Evolutionary conservation across 1,284 basidiomycete genomes (phyloP).

Genomic region (Malassezia cuniculi): DNA sequence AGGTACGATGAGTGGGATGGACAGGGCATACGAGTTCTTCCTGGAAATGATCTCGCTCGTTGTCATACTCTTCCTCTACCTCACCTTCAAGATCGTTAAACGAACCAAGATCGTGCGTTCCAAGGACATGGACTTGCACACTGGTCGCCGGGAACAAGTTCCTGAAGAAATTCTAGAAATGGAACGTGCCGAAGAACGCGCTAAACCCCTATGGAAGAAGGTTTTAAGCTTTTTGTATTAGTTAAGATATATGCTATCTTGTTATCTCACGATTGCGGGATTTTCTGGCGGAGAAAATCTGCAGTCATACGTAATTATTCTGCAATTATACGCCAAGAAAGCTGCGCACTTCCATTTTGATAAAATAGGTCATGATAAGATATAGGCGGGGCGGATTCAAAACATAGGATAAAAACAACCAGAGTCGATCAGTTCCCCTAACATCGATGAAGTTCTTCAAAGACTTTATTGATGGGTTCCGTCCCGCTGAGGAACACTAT

Average conservation of each 20-base stretch:
- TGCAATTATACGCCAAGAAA: no score
- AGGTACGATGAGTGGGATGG: slow-evolving; percentile 17
- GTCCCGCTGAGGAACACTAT: slow-evolving; percentile 8
- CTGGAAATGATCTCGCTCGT: slow-evolving; percentile 46
- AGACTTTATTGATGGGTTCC: slow-evolving; percentile 16
- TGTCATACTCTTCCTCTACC: slow-evolving; percentile 22
- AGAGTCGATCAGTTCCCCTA: no score
- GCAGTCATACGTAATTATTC: no score
- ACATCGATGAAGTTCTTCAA: slow-evolving; percentile 3
- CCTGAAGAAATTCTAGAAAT: slow-evolving; percentile 30
- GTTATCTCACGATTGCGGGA: no score
- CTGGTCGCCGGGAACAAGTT: slow-evolving; percentile 32
- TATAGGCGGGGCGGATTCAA: no score
- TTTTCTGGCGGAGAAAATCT: no score
- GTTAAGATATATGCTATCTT: not conserved
- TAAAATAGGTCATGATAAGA: no score
- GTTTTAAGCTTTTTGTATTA: slow-evolving; percentile 29
- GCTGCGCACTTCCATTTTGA: no score
- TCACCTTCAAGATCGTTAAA: slow-evolving; percentile 24
- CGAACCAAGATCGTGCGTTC: slow-evolving; percentile 20
- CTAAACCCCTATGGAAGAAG: slow-evolving; percentile 22
- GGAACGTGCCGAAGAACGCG: slow-evolving; percentile 32
- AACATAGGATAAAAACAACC: no score
- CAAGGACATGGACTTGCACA: slow-evolving; percentile 37
- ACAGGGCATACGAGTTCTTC: slow-evolving; percentile 49